Evolutionary conservation across 148 eudicot species (phyloP).

Genomic region (Hydrangea macrophylla): DNA sequence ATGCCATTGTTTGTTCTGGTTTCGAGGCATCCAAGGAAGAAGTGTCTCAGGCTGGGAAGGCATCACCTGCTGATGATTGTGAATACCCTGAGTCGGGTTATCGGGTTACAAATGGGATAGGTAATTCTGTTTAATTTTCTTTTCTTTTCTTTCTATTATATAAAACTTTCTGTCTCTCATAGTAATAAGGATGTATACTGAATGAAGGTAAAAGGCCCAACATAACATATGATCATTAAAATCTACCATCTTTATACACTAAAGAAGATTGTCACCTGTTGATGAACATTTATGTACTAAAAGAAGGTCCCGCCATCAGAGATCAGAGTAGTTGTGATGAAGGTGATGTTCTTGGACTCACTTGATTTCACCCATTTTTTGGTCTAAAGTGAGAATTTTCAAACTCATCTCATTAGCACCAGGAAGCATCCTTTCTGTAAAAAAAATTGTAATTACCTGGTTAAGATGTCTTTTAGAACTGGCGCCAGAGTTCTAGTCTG

Average conservation of each 20-base stretch:
- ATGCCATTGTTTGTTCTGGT: slow-evolving; percentile 90
- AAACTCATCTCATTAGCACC: no score
- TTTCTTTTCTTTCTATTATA: neutral
- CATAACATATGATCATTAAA: neutral
- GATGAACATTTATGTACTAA: neutral
- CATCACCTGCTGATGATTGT: slow-evolving; percentile 56
- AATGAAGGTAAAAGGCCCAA: neutral
- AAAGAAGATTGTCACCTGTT: neutral
- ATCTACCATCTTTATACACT: neutral
- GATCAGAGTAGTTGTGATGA: neutral
- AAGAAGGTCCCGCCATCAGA: neutral
- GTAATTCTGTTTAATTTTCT: slow-evolving; percentile 24
- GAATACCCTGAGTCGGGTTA: slow-evolving; percentile 62
- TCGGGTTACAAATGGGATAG: slow-evolving; percentile 61
- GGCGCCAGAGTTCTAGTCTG: no score
- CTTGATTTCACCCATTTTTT: neutral
- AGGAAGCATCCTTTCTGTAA: no score
- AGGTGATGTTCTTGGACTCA: neutral
- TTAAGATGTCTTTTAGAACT: no score
- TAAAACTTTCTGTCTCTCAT: neutral
- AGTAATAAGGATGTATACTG: neutral
- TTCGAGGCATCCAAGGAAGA: slow-evolving; percentile 92
- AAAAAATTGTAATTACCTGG: no score
- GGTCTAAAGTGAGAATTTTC: no score
- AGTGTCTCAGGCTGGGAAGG: slow-evolving; percentile 81